Evolutionary conservation across 805 yeast genomes (phyloP).

Genomic region (Tetrapisispora fleetii): DNA sequence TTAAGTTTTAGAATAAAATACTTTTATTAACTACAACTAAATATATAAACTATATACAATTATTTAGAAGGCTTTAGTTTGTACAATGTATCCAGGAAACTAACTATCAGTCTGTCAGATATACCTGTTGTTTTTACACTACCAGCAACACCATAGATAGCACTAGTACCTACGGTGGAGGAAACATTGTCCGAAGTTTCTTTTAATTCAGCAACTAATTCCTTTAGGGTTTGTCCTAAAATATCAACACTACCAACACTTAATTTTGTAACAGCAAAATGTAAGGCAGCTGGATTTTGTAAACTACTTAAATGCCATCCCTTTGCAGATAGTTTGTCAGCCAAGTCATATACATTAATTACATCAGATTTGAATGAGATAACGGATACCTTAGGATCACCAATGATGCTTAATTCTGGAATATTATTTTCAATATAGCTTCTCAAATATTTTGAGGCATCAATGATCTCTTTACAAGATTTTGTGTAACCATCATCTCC

Average conservation of each 20-base stretch:
- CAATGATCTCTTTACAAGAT: constrained; percentile 56
- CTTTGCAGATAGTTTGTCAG: constrained; percentile 54
- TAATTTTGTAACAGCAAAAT: constrained; percentile 75
- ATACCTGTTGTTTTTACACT: constrained; percentile 75
- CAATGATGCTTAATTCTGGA: constrained; percentile 58
- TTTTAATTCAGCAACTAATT: constrained; percentile 35
- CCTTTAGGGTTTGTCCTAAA: constrained; percentile 43
- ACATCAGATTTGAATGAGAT: constrained; percentile 57
- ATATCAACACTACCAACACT: constrained; percentile 53
- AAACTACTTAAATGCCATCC: constrained; percentile 80
- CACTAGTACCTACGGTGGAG: constrained; percentile 61
- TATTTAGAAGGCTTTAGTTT: constrained; percentile 33
- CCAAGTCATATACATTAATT: constrained; percentile 65
- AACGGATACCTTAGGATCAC: constrained; percentile 80
- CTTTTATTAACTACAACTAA: too few species aligned
- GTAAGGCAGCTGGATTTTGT: constrained; percentile 86
- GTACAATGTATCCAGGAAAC: constrained; percentile 74
- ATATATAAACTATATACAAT: not conserved
- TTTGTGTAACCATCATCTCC: constrained; percentile 77
- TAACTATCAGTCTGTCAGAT: constrained; percentile 68
- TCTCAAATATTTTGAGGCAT: constrained; percentile 52
- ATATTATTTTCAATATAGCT: constrained; percentile 36
- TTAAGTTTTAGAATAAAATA: too few species aligned
- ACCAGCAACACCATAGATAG: constrained; percentile 92
- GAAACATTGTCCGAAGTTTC: constrained; percentile 20